A percentile compares a stretch with the other conserved stretches of the same genome.
Evolutionary conservation across 1,284 basidiomycete species (phyloP).

Genomic region (Sanghuangporus baumii): DNA sequence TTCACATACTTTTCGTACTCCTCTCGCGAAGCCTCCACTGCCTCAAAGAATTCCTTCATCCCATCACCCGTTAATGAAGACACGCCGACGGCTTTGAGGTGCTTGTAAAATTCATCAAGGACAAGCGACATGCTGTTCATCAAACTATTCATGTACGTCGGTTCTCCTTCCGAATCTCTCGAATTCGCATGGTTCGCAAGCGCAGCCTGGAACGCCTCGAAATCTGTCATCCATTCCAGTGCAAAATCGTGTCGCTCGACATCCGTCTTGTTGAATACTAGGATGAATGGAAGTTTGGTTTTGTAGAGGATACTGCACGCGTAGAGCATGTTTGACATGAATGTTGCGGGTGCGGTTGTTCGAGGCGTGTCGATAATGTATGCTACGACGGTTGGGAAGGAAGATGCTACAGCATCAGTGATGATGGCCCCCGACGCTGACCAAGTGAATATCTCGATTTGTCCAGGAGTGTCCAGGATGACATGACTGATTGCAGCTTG

Average conservation of each 20-base stretch:
- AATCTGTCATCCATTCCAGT: conserved; percentile 97
- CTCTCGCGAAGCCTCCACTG: conserved; percentile 80
- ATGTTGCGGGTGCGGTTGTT: conserved; percentile 92
- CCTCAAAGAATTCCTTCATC: conserved; percentile 85
- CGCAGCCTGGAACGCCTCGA: conserved; percentile 82
- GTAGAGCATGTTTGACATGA: conserved; percentile 99
- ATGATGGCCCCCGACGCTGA: conserved; percentile 98
- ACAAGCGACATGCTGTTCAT: conserved; percentile 99
- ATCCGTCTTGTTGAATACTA: conserved; percentile 99
- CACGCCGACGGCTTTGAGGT: conserved; percentile 91
- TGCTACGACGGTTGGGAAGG: conserved; percentile 90
- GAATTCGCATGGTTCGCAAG: conserved; percentile 60
- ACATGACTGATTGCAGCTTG: conserved; percentile 59
- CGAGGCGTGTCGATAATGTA: conserved; percentile 98
- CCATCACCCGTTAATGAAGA: conserved; percentile 94
- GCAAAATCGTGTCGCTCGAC: conserved; percentile 88
- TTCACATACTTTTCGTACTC: conserved; percentile 80
- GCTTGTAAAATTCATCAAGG: conserved; percentile 97
- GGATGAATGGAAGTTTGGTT: conserved; percentile 93
- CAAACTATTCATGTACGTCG: conserved; percentile 96
- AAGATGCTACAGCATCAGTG: conserved; percentile 93
- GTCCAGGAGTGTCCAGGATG: conserved; percentile 95
- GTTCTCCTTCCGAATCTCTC: conserved; percentile 80
- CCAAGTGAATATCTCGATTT: conserved; percentile 99
- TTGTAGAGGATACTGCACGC: conserved; percentile 99